Conservation (phyloP, 2,329 filamentous ascomycete species). For the Aspergillus thermomutatus region DNA sequence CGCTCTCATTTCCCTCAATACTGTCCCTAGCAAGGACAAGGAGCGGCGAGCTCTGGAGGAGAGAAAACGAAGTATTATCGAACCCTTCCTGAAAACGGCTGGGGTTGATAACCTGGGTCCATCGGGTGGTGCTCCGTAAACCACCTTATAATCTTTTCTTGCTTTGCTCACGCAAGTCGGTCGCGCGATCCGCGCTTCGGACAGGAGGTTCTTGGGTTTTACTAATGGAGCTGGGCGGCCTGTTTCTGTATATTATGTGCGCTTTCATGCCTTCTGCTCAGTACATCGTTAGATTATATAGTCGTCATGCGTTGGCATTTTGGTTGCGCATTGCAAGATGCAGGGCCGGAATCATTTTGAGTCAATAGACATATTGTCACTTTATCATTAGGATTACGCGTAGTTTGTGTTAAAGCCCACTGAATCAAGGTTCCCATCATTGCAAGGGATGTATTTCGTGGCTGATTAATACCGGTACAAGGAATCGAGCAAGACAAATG, state of each 20-base stretch:
- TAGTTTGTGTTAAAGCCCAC: background rate
- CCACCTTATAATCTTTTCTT: background rate
- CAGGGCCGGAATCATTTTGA: background rate
- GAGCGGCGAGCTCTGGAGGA: slow-evolving; percentile 61
- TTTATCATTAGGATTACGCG: background rate
- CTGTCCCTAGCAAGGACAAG: slow-evolving; percentile 48
- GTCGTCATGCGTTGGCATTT: background rate
- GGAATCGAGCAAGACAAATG: background rate
- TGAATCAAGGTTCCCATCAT: too few species aligned
- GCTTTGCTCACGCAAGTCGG: background rate
- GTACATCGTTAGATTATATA: background rate
- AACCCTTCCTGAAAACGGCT: slow-evolving; percentile 61
- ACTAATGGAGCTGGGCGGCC: background rate
- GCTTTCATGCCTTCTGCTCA: background rate
- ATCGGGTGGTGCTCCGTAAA: slow-evolving; percentile 25
- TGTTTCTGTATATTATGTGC: background rate
- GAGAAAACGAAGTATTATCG: slow-evolving; percentile 63
- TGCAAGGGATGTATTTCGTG: too few species aligned
- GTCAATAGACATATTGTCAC: background rate
- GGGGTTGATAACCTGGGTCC: slow-evolving; percentile 33
- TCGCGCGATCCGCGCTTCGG: too few species aligned
- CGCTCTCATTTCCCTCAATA: slow-evolving; percentile 56
- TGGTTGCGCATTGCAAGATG: background rate
- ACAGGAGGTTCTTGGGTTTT: background rate
- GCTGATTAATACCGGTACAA: too few species aligned